Evolutionary conservation across 2,329 filamentous ascomycete genomes (phyloP).

Genomic region (Ophiostoma piceae): DNA sequence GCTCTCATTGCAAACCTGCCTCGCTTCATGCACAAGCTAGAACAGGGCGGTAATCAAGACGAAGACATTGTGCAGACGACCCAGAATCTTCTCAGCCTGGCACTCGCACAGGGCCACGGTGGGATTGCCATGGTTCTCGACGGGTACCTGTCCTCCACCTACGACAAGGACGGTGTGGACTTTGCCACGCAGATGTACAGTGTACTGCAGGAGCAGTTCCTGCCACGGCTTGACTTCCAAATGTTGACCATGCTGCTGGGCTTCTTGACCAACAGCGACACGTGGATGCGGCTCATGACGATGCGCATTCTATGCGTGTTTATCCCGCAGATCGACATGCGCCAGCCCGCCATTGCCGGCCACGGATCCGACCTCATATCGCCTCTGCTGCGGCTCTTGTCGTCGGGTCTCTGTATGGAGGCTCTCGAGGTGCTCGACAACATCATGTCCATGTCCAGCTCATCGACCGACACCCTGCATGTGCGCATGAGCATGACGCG

Average conservation of each 20-base stretch:
- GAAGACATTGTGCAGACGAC: conserved; percentile 58
- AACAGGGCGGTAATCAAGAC: conserved; percentile 49
- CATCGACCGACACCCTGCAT: conserved; percentile 89
- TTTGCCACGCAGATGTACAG: conserved; percentile 70
- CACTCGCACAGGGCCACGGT: conserved; percentile 64
- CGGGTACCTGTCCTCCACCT: conserved; percentile 62
- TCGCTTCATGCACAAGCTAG: conserved; percentile 73
- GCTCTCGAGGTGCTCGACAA: conserved; percentile 88
- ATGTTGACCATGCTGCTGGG: conserved; percentile 88
- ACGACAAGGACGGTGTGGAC: conserved; percentile 60
- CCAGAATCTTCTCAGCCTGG: conserved; percentile 63
- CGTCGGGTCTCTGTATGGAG: conserved; percentile 90
- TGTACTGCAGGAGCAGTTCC: conserved; percentile 69
- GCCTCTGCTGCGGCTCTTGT: conserved; percentile 78
- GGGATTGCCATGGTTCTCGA: conserved; percentile 64
- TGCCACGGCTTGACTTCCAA: conserved; percentile 75
- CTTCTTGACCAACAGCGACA: conserved; percentile 77
- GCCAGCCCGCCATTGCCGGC: conserved; percentile 78
- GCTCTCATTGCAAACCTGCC: conserved; percentile 88
- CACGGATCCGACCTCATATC: conserved; percentile 95
- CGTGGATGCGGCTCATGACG: conserved; percentile 88
- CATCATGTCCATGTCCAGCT: conserved; percentile 89
- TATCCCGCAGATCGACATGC: conserved; percentile 89
- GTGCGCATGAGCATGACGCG: conserved; percentile 97
- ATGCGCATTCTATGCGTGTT: conserved; percentile 84